phyloP scores from a whole-genome alignment of 768 basidiomycete species.

The Calocybe gangraenosa region DNA sequence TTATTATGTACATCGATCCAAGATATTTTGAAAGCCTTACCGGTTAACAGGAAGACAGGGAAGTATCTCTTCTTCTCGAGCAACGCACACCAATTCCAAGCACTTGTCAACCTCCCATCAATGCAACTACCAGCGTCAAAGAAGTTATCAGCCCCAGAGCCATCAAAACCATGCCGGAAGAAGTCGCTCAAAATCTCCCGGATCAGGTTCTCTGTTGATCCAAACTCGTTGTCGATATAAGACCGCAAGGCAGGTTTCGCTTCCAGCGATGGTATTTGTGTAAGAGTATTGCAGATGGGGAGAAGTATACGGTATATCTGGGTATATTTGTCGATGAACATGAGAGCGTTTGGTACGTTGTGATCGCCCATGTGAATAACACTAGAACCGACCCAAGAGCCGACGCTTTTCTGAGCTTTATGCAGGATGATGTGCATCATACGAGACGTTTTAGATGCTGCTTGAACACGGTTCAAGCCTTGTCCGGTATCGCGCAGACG shows the following conservation, averaged over 20 bases:
- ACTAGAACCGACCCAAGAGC: conserved; percentile 81
- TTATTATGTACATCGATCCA: no score
- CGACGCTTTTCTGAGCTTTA: conserved; percentile 77
- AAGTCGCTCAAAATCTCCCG: conserved; percentile 79
- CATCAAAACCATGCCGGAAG: conserved; percentile 86
- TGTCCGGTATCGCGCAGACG: conserved; percentile 87
- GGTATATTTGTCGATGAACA: conserved; percentile 93
- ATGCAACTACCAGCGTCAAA: conserved; percentile 85
- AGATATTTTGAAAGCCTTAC: conserved; percentile 37
- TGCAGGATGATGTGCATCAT: conserved; percentile 88
- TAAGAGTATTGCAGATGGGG: conserved; percentile 78
- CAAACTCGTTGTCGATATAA: conserved; percentile 82
- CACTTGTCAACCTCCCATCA: conserved; percentile 82
- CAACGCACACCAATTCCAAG: conserved; percentile 88
- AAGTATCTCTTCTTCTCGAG: conserved; percentile 87
- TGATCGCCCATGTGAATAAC: conserved; percentile 91
- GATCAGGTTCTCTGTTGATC: conserved; percentile 63
- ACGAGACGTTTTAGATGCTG: conserved; percentile 82
- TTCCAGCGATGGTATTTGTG: conserved; percentile 53
- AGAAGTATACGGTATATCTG: conserved; percentile 88
- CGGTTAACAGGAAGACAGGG: conserved; percentile 71
- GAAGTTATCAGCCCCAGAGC: conserved; percentile 88
- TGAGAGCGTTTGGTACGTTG: conserved; percentile 77
- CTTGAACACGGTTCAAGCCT: conserved; percentile 86
- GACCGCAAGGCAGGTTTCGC: conserved; percentile 66